A percentile compares a stretch with the other conserved stretches of the same genome.
phyloP scores from a whole-genome alignment of 805 yeast species.

The Spathaspora girioi region DNA sequence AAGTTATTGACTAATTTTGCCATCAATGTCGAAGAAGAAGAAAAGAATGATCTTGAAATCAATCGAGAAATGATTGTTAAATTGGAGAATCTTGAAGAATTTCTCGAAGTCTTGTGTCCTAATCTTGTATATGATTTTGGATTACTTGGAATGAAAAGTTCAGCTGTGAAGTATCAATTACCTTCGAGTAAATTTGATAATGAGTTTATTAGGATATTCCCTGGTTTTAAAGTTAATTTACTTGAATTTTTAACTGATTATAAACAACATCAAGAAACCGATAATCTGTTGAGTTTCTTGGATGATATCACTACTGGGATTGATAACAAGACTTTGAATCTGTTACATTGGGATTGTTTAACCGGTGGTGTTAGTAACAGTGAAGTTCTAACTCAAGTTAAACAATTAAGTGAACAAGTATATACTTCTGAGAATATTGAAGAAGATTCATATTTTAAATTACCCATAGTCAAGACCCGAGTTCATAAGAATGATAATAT shows the following conservation, averaged over 20 bases:
- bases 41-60: constrained; percentile 29
- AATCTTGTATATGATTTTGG: constrained; percentile 38
- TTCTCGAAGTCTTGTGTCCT: constrained; percentile 38
- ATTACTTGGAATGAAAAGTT: constrained; percentile 12
- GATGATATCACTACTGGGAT: constrained; percentile 31
- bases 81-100: constrained; percentile 25
- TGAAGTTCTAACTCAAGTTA: constrained; percentile 19
- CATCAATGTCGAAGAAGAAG: constrained; percentile 33
- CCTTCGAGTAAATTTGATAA: constrained; percentile 14
- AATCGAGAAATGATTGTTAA: constrained; percentile 28
- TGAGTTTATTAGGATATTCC: constrained; percentile 23
- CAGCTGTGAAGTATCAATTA: constrained; percentile 13
- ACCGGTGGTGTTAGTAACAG: constrained; percentile 13
- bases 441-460: constrained; percentile 21
- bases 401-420: constrained; percentile 12
- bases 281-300: constrained; percentile 31
- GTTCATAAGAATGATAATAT: constrained; percentile 36
- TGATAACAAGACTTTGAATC: constrained; percentile 17
- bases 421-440: constrained; percentile 9
- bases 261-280: constrained; percentile 13
- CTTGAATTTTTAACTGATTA: constrained; percentile 30
- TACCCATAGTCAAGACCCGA: constrained; percentile 24
- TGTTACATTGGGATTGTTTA: constrained; percentile 36
- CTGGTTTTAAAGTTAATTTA: constrained; percentile 31
- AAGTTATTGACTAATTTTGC: constrained; percentile 22